phyloP scores from a whole-genome alignment of 768 basidiomycete species.

The Mycena chlorophos region DNA sequence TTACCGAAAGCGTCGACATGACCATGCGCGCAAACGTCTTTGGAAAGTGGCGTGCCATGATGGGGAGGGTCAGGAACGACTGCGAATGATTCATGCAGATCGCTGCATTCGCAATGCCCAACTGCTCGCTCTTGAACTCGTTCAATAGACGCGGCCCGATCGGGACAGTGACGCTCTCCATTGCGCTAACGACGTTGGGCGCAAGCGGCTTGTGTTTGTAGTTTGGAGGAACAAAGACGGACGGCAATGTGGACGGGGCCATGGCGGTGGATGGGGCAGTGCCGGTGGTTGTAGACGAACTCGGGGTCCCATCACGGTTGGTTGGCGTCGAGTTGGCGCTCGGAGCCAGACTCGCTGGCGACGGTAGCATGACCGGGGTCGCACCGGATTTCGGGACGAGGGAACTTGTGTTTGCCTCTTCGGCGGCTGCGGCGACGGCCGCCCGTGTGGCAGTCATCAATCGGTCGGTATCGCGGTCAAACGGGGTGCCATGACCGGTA shows the following conservation, averaged over 20 bases:
- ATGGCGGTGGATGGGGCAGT: constrained; percentile 33
- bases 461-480: constrained; percentile 42
- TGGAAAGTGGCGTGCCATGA: constrained; percentile 71
- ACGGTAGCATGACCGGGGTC: constrained; percentile 78
- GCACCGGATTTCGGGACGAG: constrained; percentile 39
- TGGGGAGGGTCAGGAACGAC: constrained; percentile 59
- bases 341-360: constrained; percentile 68
- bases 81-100: constrained; percentile 53
- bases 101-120: constrained; percentile 41
- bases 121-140: constrained; percentile 44
- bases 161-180: constrained; percentile 44
- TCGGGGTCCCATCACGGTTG: constrained; percentile 59
- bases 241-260: constrained; percentile 37
- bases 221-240: constrained; percentile 40
- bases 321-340: constrained; percentile 81
- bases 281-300: constrained; percentile 33
- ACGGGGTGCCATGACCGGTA: constrained; percentile 34
- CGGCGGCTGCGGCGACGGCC: constrained; percentile 44
- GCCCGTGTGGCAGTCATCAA: constrained; percentile 35
- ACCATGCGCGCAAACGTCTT: constrained; percentile 75
- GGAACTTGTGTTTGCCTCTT: constrained; percentile 38
- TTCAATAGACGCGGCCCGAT: constrained; percentile 44
- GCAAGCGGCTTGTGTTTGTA: constrained; percentile 41
- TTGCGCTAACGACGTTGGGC: constrained; percentile 43
- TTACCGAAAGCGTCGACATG: constrained; percentile 56